Evolutionary conservation across 331 rosid species (phyloP), one percentile per base, ranked within the genome.

Genomic region (Acacia concinna): DNA sequence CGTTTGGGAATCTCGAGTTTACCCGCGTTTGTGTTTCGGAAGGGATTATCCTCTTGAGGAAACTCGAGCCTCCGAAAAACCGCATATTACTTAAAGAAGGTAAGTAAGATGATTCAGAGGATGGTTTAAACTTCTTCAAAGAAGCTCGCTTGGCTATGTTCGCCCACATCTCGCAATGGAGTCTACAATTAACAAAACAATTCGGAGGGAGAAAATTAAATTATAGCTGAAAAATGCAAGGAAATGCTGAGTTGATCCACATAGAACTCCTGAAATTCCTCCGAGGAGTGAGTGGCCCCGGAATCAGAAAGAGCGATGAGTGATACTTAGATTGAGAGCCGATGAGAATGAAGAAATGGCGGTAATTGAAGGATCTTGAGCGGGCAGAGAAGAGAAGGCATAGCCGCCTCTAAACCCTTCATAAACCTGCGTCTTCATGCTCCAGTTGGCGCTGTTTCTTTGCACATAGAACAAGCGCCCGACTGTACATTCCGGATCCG

Each of bases 321-420:
- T 37, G 20, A n/a, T 27, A 67, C 12, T 49, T n/a, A 65, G 30
- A 40, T 8, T 68, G 51, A 67, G 41, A n/a, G 44, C 17, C 41
- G 20, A 67, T 21, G 73, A 14, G 35, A 6, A 30, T 28, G 1
- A 68, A 25, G 34, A 27, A 23, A 59, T 59, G 64, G 27, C 37
- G 11, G 37, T n/a, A 57, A 38, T 1, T 32, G 69, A 67, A 51
- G 56, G 46, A 40, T 66, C 57, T 65, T 38, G 2, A 21, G 44
- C 3, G 9, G 49, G 74, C 40, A 38, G 10, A 14, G 56, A 18
- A 30, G 34, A 11, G 64, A 51, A 23, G 27, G 47, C 31, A 71
- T 12, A 71, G 97, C 97, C 86, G 96, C 94, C 92, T 77, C 38
- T 80, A 91, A 91, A 87, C 93, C 98, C 97, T 89, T 79, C 87